phyloP scores from a whole-genome alignment of 2,329 filamentous ascomycete species.

The Westerdykella aurantiaca region DNA sequence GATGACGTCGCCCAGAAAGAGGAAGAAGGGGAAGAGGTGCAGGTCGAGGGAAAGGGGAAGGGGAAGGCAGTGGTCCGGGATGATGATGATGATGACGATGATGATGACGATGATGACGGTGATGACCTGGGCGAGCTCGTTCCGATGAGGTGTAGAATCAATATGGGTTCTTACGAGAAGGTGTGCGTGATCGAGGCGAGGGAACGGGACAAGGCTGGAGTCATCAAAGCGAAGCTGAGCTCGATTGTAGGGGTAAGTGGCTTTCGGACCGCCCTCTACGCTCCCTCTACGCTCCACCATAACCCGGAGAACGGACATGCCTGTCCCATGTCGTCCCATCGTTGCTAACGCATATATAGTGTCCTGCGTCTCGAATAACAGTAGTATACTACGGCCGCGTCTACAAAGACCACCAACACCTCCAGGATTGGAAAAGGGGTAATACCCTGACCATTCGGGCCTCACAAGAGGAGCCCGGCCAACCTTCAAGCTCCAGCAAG shows the following conservation, averaged over 20 bases:
- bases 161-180: conserved; percentile 34
- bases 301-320: not conserved
- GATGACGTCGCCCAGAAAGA: conserved; percentile 17
- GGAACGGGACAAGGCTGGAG: conserved; percentile 51
- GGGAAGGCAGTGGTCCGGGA: conserved; percentile 20
- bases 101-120: too few species aligned
- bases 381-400: not conserved
- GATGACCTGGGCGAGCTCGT: conserved; percentile 28
- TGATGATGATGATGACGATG: too few species aligned
- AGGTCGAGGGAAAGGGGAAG: conserved; percentile 11
- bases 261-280: not conserved
- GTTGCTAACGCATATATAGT: not conserved
- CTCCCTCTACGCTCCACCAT: not conserved
- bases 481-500: too few species aligned
- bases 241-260: not conserved
- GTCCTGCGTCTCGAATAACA: not conserved
- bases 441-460: too few species aligned
- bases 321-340: too few species aligned
- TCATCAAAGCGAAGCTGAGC: not conserved
- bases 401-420: not conserved
- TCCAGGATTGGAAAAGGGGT: too few species aligned
- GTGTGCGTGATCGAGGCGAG: conserved; percentile 36
- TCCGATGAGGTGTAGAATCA: conserved; percentile 32
- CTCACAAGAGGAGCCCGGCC: too few species aligned
- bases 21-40: conserved; percentile 9